Evolutionary conservation across 305 asterid species (phyloP), one percentile per base, ranked within the genome.

Genomic region (Striga hermonthica): DNA sequence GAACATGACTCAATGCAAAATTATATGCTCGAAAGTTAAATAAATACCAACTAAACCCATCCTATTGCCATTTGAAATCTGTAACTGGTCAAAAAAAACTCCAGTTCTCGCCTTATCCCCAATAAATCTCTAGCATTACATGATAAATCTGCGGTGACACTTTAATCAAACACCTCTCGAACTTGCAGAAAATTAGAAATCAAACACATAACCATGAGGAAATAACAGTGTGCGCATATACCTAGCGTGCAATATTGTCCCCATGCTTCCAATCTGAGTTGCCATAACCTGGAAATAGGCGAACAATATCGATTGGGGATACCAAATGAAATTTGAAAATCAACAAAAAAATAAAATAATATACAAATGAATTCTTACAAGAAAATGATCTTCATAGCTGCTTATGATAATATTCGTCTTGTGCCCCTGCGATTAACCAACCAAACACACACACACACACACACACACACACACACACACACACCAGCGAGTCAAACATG

Each of bases 201-300:
- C 31, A 22, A 22, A 22, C 31, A 22, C 31, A 22, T 22, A 22
- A 22, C 31, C 1, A 22, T 22, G 31, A 22, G 31, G 31, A 22
- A 22, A 22, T 22, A 22, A 22, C 31, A 22, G 31, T 22, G 14
- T 6, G 3, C 11, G 56, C 6, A 39, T 75, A 35, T 36, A 91
- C 98, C 98, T 86, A 57, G 96, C 94, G 43, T 87, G 95, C 74
- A 92, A 64, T 73, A 92, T 82, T 37, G 97, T 90, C 40, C 97
- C 98, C 96, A 92, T 86, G 78, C 91, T 84, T 75, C 98, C 97
- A 56, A 92, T 86, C 83, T 92, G 97, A 79, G 96, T 90, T 12
- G 84, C 96, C 72, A 92, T 69, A 16, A 87, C 91, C 98, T 92
- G 82, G 6, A 78, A 5, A 77, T 37, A 11, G 35, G 50, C 13